Base-by-base conservation (phyloP, 2,329 filamentous ascomycete genomes). In the Xylariomycetidae sp. region DNA sequence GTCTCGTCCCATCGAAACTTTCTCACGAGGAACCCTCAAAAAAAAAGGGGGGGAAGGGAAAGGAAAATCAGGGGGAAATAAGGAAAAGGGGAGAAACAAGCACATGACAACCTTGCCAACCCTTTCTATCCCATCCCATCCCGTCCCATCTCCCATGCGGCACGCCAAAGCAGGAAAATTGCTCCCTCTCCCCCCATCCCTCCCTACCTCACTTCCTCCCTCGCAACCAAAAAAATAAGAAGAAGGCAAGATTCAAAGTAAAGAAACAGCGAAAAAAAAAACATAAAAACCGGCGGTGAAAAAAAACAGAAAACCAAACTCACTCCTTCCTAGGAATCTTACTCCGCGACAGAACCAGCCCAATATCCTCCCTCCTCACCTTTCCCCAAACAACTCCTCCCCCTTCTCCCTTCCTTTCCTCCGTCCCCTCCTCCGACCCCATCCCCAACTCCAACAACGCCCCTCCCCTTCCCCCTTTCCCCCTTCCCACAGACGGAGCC, bases 261-360 rank as follows among this genome's bases (percentile, higher is more conserved):
- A 23, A 36, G 5, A 14, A n/a, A n/a, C 9, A 36, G 20, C 15
- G 25, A 16, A 28, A 23, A 10, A 14, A 23, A 18, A 13, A 9
- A n/a, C n/a, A n/a, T n/a, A n/a, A n/a, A n/a, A n/a, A n/a, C n/a
- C n/a, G n/a, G n/a, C n/a, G n/a, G n/a, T n/a, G n/a, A 18, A 6
- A 34, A 8, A 18, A 16, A n/a, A 31, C 12, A 8, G 8, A 15
- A 5, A 35, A 12, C 25, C n/a, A 36, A 53, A 66, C 55, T 49
- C 60, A 65, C 58, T 74, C 68, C 17, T 67, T 64, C 19, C 80
- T 64, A 2, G 71, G 72, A 20, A 86, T 77, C 14, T 69, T 41
- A 10, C 75, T 78, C 31, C 77, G 52, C 3, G 64, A 63, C 18
- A 72, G 53, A 5, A 82, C 73, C n/a, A 79, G 50, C 6, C 56